These are phyloP conservation scores for Leccinum variicolor DNA, from an alignment of 768 basidiomycete genomes.

Conservation along the genomic window DNA sequence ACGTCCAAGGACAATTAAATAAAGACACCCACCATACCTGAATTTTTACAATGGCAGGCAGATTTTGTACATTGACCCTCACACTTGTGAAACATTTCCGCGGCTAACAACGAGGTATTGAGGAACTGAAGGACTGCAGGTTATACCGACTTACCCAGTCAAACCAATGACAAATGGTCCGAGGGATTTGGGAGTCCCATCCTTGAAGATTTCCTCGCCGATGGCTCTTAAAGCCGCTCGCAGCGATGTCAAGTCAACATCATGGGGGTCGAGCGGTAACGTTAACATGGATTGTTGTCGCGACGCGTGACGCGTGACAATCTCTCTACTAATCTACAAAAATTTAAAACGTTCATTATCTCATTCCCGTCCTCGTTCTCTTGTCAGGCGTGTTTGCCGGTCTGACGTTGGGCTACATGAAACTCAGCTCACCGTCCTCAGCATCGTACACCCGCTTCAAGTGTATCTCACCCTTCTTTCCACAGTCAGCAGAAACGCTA, in stretches of 20 bases:
- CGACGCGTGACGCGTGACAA: conserved; percentile 38
- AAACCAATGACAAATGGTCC: conserved; percentile 84
- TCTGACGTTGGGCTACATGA: conserved; percentile 90
- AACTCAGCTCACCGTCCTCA: conserved; percentile 85
- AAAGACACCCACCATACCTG: conserved; percentile 39
- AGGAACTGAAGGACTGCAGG: background rate
- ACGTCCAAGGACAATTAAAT: background rate
- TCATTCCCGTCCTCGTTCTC: too few species aligned
- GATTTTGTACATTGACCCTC: conserved; percentile 51
- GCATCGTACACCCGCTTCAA: too few species aligned
- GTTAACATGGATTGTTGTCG: too few species aligned
- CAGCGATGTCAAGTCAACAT: too few species aligned
- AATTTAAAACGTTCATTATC: too few species aligned
- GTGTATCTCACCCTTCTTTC: conserved; percentile 22
- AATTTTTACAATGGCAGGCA: conserved; percentile 53
- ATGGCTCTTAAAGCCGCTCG: conserved; percentile 57
- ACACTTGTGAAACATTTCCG: conserved; percentile 77
- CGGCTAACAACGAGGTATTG: conserved; percentile 38
- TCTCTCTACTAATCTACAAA: too few species aligned
- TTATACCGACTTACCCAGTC: conserved; percentile 60
- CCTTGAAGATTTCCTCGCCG: conserved; percentile 51
- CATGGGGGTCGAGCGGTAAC: too few species aligned
- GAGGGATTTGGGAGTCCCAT: conserved; percentile 58
- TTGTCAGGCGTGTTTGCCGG: conserved; percentile 88
- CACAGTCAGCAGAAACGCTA: conserved; percentile 72